Percentiles rank a stretch among this genome's conserved stretches.
phyloP scores from a whole-genome alignment of 164 flowering plant species.

The Aristolochia contorta region DNA sequence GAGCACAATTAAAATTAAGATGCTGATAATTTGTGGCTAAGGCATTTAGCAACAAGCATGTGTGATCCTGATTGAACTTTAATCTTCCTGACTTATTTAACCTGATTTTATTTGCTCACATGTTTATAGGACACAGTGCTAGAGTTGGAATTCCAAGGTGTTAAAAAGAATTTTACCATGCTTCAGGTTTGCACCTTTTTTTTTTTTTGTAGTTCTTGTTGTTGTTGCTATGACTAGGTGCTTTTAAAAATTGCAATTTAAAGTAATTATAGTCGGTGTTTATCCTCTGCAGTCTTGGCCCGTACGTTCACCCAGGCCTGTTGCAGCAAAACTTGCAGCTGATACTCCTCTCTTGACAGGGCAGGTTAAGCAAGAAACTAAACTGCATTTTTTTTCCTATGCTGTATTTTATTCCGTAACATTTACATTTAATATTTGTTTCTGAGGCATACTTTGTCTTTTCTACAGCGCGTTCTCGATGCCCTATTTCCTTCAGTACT shows the following conservation, averaged over 20 bases:
- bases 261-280: constrained; percentile 4
- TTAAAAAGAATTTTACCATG: constrained; percentile 82
- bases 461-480: constrained; percentile 93
- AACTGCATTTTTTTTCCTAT: background rate
- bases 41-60: no score
- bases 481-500: constrained; percentile 99
- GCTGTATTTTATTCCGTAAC: background rate
- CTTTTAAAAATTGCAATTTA: background rate
- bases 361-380: constrained; percentile 43
- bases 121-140: constrained; percentile 79
- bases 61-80: no score
- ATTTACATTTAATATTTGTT: background rate
- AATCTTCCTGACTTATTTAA: no score
- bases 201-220: constrained; percentile 1
- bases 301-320: constrained; percentile 97
- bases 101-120: constrained; percentile 1
- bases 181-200: constrained; percentile 59
- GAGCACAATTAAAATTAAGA: no score
- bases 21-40: no score
- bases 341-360: constrained; percentile 99
- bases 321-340: constrained; percentile 93
- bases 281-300: constrained; percentile 77
- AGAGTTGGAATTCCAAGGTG: constrained; percentile 99
- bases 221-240: background rate
- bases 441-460: constrained; percentile 12